Evolutionary conservation across 257 asterid species (phyloP).

Genomic region (Gardenia jasminoides): DNA sequence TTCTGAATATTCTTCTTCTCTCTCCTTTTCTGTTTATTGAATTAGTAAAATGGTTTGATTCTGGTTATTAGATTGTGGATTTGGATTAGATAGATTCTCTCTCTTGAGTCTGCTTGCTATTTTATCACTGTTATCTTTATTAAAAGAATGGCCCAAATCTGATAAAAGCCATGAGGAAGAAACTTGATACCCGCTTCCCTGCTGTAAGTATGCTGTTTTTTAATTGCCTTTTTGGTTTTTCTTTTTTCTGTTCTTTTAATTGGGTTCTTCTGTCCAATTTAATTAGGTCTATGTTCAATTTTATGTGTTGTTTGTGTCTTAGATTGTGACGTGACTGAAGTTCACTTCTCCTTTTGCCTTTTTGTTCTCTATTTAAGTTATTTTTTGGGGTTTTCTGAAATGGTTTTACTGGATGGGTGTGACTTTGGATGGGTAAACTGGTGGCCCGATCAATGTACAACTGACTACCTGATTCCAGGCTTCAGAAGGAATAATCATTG

Average conservation of each 20-base stretch:
- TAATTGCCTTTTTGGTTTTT: neutral
- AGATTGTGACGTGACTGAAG: neutral
- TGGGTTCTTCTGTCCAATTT: neutral
- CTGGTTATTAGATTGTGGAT: slow-evolving; percentile 1
- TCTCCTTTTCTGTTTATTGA: too few species aligned
- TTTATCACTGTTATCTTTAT: neutral
- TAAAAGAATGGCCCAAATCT: slow-evolving; percentile 7
- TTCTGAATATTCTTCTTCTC: slow-evolving; percentile 4
- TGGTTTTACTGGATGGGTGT: neutral
- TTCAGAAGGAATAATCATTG: too few species aligned
- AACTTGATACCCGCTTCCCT: slow-evolving; percentile 77
- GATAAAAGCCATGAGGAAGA: slow-evolving; percentile 53
- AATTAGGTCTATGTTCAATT: neutral
- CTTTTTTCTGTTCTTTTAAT: neutral
- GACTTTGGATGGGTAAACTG: too few species aligned
- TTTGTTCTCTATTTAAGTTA: neutral
- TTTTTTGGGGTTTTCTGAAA: neutral
- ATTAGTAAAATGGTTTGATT: neutral
- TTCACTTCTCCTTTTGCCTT: neutral
- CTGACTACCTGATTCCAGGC: too few species aligned
- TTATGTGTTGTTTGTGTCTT: neutral
- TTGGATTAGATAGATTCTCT: slow-evolving; percentile 7
- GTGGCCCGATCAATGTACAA: too few species aligned
- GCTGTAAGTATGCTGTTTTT: slow-evolving; percentile 40
- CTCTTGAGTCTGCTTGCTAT: neutral